Evolutionary conservation across 2,329 filamentous ascomycete species (phyloP).

Genomic region (Zymoseptoria ardabiliae): DNA sequence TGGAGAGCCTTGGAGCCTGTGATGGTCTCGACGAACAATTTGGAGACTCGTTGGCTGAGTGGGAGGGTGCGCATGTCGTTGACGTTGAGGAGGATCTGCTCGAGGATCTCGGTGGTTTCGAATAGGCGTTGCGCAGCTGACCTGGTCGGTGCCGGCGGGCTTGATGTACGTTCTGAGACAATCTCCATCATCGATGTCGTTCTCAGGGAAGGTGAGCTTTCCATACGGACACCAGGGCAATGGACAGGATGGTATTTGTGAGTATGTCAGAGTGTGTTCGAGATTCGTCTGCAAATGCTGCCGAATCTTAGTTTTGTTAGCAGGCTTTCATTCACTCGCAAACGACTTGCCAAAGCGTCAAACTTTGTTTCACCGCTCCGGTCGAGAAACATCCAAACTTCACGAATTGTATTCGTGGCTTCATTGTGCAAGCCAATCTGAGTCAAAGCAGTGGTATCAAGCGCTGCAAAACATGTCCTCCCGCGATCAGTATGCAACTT

Average conservation of each 20-base stretch:
- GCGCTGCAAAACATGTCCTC: background rate
- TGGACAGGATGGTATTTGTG: no score
- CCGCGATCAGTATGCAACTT: background rate
- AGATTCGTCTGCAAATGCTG: no score
- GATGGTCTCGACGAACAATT: conserved; percentile 12
- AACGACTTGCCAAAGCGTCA: no score
- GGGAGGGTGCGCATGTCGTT: conserved; percentile 14
- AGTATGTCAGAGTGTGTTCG: no score
- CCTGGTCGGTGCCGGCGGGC: background rate
- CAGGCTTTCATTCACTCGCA: no score
- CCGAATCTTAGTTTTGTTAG: no score
- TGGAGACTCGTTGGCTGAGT: conserved; percentile 13
- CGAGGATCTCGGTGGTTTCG: conserved; percentile 2
- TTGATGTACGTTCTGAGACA: background rate
- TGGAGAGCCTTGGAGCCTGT: conserved; percentile 11
- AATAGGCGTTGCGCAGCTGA: background rate
- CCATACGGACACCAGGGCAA: no score
- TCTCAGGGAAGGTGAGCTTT: no score
- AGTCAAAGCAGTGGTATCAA: background rate
- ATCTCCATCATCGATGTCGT: background rate
- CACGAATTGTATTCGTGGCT: background rate
- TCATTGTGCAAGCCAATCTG: background rate
- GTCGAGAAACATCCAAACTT: background rate
- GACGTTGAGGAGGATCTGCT: conserved; percentile 9
- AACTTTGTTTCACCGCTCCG: no score